phyloP scores from a whole-genome alignment of 2,329 filamentous ascomycete species.

The Neocucurbitaria cava region DNA sequence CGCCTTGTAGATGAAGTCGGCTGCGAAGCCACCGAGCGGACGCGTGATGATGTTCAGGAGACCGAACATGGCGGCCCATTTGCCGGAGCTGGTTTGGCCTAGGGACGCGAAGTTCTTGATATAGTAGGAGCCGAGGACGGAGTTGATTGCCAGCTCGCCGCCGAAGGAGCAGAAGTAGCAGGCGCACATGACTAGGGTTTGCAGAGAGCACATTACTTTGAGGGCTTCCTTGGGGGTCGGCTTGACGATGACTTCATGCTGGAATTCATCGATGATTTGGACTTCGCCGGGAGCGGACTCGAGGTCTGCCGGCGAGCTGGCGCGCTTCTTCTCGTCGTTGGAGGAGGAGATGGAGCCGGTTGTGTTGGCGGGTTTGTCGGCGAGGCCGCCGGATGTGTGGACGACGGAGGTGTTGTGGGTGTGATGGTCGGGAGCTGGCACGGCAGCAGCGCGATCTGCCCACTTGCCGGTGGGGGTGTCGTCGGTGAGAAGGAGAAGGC shows the following conservation, averaged over 20 bases:
- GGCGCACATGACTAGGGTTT: slow-evolving; percentile 60
- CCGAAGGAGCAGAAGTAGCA: slow-evolving; percentile 69
- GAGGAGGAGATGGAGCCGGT: slow-evolving; percentile 47
- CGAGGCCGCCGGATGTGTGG: slow-evolving; percentile 58
- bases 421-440: slow-evolving; percentile 60
- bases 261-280: slow-evolving; percentile 63
- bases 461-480: slow-evolving; percentile 86
- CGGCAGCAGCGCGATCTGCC: slow-evolving; percentile 71
- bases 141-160: slow-evolving; percentile 67
- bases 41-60: slow-evolving; percentile 74
- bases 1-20: slow-evolving; percentile 62
- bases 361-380: slow-evolving; percentile 47
- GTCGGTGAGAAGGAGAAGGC: slow-evolving; percentile 75
- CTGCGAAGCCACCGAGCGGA: slow-evolving; percentile 69
- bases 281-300: slow-evolving; percentile 58
- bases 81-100: slow-evolving; percentile 61
- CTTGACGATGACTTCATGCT: slow-evolving; percentile 67
- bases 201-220: slow-evolving; percentile 67
- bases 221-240: slow-evolving; percentile 67
- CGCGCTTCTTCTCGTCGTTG: slow-evolving; percentile 48
- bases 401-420: slow-evolving; percentile 59
- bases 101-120: slow-evolving; percentile 62
- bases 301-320: slow-evolving; percentile 39
- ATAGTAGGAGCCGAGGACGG: slow-evolving; percentile 67
- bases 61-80: slow-evolving; percentile 76